phyloP scores from a whole-genome alignment of 345 rosid genomes.

The Arabidopsis arenosa region DNA sequence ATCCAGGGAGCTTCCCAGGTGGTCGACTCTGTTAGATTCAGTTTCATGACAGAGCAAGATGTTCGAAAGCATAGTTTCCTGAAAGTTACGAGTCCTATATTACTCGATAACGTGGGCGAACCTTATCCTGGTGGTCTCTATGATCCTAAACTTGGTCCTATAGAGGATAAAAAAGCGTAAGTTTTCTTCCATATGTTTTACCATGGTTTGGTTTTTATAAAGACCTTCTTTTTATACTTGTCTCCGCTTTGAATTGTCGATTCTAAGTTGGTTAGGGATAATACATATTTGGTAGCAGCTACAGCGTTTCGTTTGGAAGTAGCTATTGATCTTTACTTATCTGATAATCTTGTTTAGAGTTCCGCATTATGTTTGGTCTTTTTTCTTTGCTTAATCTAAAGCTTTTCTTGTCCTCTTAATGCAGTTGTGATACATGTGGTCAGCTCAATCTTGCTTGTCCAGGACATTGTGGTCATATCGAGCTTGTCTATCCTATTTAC shows the following conservation, averaged over 20 bases:
- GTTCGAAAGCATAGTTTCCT: slow-evolving; percentile 58
- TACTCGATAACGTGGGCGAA: slow-evolving; percentile 50
- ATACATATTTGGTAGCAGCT: too few species aligned
- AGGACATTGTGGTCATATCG: slow-evolving; percentile 94
- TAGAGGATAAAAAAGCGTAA: slow-evolving; percentile 52
- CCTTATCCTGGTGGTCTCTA: slow-evolving; percentile 67
- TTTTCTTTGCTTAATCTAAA: slow-evolving; percentile 14
- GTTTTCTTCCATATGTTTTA: slow-evolving; percentile 20
- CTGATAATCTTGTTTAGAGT: not conserved
- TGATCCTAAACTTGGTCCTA: slow-evolving; percentile 60
- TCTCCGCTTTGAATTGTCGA: slow-evolving; percentile 8
- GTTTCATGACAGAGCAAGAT: slow-evolving; percentile 62
- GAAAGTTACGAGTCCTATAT: slow-evolving; percentile 49
- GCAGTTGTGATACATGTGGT: slow-evolving; percentile 88
- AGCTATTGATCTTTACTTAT: not conserved
- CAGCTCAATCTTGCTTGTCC: slow-evolving; percentile 65
- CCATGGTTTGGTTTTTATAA: not conserved
- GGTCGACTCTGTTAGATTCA: slow-evolving; percentile 53
- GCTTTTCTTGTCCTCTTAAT: slow-evolving; percentile 29
- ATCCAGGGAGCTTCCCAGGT: slow-evolving; percentile 58
- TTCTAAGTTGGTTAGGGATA: slow-evolving; percentile 3
- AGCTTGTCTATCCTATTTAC: slow-evolving; percentile 71
- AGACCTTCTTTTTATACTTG: slow-evolving; percentile 8
- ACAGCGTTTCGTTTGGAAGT: not conserved
- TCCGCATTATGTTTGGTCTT: not conserved